phyloP scores from a whole-genome alignment of 2,329 filamentous ascomycete species.

The Ophioceras dolichostomum region DNA sequence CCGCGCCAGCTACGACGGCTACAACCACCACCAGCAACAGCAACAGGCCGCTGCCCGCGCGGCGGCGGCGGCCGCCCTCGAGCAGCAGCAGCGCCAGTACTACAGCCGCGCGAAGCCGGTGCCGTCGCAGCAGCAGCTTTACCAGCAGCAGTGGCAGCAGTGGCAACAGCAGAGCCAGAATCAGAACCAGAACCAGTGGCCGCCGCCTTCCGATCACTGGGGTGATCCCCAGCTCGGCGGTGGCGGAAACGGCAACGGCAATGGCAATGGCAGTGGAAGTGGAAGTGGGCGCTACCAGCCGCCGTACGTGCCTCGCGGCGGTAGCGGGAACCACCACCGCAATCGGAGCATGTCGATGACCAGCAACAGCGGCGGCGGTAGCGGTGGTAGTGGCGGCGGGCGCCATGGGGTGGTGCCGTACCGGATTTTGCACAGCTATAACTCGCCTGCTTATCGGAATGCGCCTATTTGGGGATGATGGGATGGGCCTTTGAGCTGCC shows the following conservation, averaged over 20 bases:
- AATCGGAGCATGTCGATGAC: conserved; percentile 19
- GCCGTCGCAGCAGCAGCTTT: neutral
- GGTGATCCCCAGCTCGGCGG: too few species aligned
- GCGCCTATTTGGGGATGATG: conserved; percentile 42
- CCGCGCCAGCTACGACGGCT: conserved; percentile 20
- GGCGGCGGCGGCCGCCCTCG: neutral
- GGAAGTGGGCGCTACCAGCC: conserved; percentile 15
- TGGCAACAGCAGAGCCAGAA: neutral
- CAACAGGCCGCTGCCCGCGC: neutral
- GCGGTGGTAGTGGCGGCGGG: too few species aligned
- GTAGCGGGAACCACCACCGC: too few species aligned
- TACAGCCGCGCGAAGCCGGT: neutral
- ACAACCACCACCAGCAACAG: conserved; percentile 6
- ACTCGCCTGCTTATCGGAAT: conserved; percentile 42
- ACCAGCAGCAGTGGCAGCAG: conserved; percentile 6
- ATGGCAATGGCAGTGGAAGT: conserved; percentile 12
- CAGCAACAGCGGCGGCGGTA: too few species aligned
- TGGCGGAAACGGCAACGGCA: too few species aligned
- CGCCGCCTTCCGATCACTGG: too few species aligned
- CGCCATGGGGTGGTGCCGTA: conserved; percentile 16
- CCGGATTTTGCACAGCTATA: conserved; percentile 44
- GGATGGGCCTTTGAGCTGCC: neutral
- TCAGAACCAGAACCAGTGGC: too few species aligned
- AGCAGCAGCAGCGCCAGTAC: neutral
- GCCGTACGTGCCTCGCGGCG: conserved; percentile 18